phyloP scores from a whole-genome alignment of 2,329 filamentous ascomycete species.

The Neobulgaria alba region DNA sequence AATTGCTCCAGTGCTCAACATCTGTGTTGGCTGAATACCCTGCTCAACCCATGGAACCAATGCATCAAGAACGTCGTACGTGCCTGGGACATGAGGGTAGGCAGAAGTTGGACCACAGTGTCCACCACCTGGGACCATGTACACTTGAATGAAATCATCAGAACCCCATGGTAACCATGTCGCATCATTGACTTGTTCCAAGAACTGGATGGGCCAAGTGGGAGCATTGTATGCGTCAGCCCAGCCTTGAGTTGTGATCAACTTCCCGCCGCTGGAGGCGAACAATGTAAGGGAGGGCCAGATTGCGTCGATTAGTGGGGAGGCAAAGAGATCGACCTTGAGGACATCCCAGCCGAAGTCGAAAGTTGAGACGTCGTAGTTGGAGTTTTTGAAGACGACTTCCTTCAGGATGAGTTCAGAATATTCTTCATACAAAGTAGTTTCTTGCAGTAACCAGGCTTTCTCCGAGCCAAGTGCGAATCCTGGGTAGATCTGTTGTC shows the following conservation, averaged over 20 bases:
- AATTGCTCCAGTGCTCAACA: neutral
- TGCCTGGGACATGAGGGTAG: neutral
- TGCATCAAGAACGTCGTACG: neutral
- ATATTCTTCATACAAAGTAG: neutral
- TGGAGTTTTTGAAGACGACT: conserved; percentile 22
- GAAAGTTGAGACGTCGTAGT: conserved; percentile 33
- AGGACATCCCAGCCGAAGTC: conserved; percentile 28
- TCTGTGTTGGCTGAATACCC: neutral
- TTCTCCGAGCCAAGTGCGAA: neutral
- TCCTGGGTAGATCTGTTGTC: neutral
- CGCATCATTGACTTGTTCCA: conserved; percentile 39
- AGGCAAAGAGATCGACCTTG: conserved; percentile 14
- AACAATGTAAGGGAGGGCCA: conserved; percentile 17
- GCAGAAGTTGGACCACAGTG: conserved; percentile 33
- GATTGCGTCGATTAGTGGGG: conserved; percentile 16
- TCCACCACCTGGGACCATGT: conserved; percentile 40
- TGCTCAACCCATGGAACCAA: neutral
- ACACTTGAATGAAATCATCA: conserved; percentile 41
- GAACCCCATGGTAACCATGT: conserved; percentile 27
- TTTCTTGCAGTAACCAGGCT: neutral
- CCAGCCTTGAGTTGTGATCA: conserved; percentile 17
- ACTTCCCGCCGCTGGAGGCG: conserved; percentile 13
- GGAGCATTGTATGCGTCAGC: conserved; percentile 33
- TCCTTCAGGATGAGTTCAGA: neutral
- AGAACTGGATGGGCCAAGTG: conserved; percentile 32